Base-by-base conservation (phyloP, 1,139 yeast species). In the Pichia kudriavzevii region DNA sequence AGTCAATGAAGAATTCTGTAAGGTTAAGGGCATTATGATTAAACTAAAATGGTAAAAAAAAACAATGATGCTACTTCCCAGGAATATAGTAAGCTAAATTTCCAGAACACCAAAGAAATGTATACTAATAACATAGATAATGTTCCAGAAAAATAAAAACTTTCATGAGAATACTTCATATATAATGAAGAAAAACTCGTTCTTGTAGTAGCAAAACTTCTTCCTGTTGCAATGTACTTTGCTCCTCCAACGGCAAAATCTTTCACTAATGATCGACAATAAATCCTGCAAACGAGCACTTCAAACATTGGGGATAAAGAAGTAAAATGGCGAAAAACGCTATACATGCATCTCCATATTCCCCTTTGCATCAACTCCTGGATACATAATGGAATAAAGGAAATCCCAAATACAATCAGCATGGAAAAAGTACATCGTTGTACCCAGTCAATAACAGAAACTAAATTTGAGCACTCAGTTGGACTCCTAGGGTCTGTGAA, bases 341-440 rank as follows among this genome's bases (percentile, higher is more conserved):
- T 53, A 1, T 64, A 56, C 2, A 63, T 42, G 2, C 74, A 67
- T 44, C 64, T 66, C 52, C 65, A 62, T 12, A 69, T 42, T 0
- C 77, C 77, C 39, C 71, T 53, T 44, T 71, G 76, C 17, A 71
- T 66, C 4, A 70, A 46, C 34, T 71, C 77, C 46, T 71, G 76
- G 10, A 69, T 62, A 32, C 65, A 64, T 28, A 71, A 53, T 1
- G 77, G 77, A 7, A 70, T 56, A 42, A 71, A 70, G 0, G 76
- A 66, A 22, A 71, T 66, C 5, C 64, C 53, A 44, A 70, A 69
- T 4, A 69, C 74, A 32, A 69, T 55, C 42, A 69, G 63, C 28
- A 71, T 71, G 0, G 76, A 70, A 25, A 64, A 47, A 13, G 70
- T 63, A 34, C 72, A 69, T 26, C 74, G 52, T 31, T 68, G 64